Evolutionary conservation across 1,139 yeast genomes (phyloP), one percentile per base, ranked within the genome.

Genomic region (Meyerozyma elateridarum): DNA sequence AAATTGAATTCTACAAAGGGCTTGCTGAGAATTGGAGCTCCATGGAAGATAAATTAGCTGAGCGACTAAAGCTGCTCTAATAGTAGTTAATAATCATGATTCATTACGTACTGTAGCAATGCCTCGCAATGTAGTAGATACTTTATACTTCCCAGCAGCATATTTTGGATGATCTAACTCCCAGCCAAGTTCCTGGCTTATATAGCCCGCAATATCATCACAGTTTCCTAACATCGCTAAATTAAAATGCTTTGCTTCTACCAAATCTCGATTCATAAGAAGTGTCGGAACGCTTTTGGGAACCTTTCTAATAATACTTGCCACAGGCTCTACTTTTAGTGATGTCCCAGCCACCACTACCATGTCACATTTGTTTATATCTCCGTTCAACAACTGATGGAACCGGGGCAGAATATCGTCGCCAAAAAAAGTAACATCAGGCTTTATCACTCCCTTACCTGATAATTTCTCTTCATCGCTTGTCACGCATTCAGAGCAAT

Each of bases 391-490:
- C 13, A 36, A 30, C 15, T 35, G 34, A 32, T 51, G 49, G 35
- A 41, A 54, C n/a, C 35, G 32, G 13, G 32, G 60, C 0, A 97
- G 96, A 36, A 91, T 65, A 8, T 80, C 76, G 52, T 91, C 97
- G 6, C 96, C 96, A 48, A 91, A 91, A 50, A 91, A 91, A 0
- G 96, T 89, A 37, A 91, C 89, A 54, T 91, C 96, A 0, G 98
- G 98, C 52, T 91, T 89, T 69, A 85, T 71, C 5, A 88, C 89
- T 1, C 59, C 59, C 27, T 44, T 51, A 19, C 14, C 8, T 6
- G 27, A 18, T 9, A 11, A 7, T 8, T 17, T 9, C 6, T 13
- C 18, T 4, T 15, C 9, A 15, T 24, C 27, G n/a, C n/a, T n/a
- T 15, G 35, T 32, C 19, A 36, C 28, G 52, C 96, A 87, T 36